These are phyloP conservation scores for Teunomyces barrocoloradensis DNA, from an alignment of 805 yeast species.

Conservation along the genomic window DNA sequence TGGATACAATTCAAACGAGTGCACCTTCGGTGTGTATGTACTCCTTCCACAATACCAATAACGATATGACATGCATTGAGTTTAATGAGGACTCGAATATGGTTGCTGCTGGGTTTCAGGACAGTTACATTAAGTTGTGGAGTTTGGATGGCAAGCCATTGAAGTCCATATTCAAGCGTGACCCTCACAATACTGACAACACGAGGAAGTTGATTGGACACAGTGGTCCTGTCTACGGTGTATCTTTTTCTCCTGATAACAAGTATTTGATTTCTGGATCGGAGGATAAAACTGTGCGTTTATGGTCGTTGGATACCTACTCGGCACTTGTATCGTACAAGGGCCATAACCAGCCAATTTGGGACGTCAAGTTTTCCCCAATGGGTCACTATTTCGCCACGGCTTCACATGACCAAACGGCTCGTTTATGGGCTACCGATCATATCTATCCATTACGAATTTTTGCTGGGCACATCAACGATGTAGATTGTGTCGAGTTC, in stretches of 20 bases:
- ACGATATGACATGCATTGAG: conserved; percentile 79
- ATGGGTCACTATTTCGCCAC: conserved; percentile 98
- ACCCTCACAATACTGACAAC: conserved; percentile 46
- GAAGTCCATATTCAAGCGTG: conserved; percentile 56
- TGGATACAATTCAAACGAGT: conserved; percentile 71
- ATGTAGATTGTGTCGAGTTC: conserved; percentile 91
- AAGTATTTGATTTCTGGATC: conserved; percentile 76
- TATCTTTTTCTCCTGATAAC: conserved; percentile 88
- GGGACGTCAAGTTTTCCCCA: conserved; percentile 96
- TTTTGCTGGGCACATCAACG: conserved; percentile 96
- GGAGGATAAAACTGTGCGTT: conserved; percentile 86
- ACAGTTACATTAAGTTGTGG: conserved; percentile 89
- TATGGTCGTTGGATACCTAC: conserved; percentile 93
- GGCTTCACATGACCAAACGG: conserved; percentile 96
- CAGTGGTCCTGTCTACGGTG: conserved; percentile 89
- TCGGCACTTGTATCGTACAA: conserved; percentile 89
- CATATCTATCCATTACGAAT: conserved; percentile 94
- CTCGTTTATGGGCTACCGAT: conserved; percentile 96
- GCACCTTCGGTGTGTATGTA: conserved; percentile 97
- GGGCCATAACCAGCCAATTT: conserved; percentile 94
- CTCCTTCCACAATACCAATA: conserved; percentile 93
- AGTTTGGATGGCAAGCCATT: conserved; percentile 88
- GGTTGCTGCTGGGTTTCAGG: conserved; percentile 94
- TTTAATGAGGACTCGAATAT: conserved; percentile 85
- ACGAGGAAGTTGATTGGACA: conserved; percentile 79